Percentiles rank a stretch among this genome's conserved stretches.
phyloP scores from a whole-genome alignment of 2,329 filamentous ascomycete species.

The Verticillium dahliae region DNA sequence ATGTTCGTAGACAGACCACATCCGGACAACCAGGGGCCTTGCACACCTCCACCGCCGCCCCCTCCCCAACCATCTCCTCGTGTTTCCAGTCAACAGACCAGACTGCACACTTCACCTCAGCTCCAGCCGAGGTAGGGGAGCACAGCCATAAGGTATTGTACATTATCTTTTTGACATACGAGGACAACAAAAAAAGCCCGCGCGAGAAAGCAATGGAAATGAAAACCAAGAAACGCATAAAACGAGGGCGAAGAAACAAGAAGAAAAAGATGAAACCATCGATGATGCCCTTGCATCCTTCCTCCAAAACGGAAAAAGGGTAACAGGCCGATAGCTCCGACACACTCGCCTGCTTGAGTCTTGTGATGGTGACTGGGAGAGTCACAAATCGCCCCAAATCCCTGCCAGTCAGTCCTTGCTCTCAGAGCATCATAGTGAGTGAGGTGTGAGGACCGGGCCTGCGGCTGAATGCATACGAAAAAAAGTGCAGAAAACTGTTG shows the following conservation, averaged over 20 bases:
- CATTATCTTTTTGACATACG: constrained; percentile 9
- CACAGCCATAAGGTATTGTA: constrained; percentile 7
- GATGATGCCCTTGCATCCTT: not conserved
- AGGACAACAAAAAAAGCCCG: constrained; percentile 1
- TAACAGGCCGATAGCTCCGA: not conserved
- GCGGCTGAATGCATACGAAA: not conserved
- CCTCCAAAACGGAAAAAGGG: not conserved
- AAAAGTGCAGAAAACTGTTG: not conserved
- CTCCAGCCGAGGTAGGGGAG: not conserved
- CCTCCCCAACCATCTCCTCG: not conserved
- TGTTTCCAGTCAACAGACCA: constrained; percentile 3
- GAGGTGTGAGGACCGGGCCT: not conserved
- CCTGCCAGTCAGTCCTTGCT: not conserved
- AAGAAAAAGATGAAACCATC: not conserved
- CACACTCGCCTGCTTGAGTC: not conserved
- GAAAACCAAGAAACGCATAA: not conserved
- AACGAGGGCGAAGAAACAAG: constrained; percentile 1
- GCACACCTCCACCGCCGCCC: not conserved
- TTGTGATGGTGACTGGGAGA: not conserved
- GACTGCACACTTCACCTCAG: not conserved
- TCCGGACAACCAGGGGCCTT: not conserved
- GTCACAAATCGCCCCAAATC: too few species aligned
- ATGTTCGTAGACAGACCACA: too few species aligned
- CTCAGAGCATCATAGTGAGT: not conserved
- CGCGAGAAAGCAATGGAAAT: not conserved